Evolutionary conservation across 192 early-diverging fungal genomes (phyloP).

Genomic region (Linnemannia zychae): DNA sequence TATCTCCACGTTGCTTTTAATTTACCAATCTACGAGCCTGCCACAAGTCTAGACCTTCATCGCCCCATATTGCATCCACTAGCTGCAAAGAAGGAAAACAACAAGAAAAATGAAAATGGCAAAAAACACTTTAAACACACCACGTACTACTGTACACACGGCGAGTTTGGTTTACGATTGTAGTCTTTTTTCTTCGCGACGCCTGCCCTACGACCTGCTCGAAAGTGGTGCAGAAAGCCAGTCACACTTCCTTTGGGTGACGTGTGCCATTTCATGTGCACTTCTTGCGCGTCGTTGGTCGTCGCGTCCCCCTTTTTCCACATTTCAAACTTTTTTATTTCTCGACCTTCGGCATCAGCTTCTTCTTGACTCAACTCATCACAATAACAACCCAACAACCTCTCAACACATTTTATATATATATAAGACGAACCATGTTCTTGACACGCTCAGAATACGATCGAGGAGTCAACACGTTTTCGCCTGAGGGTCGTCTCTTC

Average conservation of each 20-base stretch:
- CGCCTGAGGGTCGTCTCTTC: conserved; percentile 98
- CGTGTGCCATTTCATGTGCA: neutral
- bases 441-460: conserved; percentile 96
- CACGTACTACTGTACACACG: no score
- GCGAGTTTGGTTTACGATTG: no score
- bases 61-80: neutral
- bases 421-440: conserved; percentile 62
- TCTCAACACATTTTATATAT: neutral
- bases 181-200: neutral
- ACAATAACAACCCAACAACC: neutral
- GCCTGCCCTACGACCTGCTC: neutral
- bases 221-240: neutral
- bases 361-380: neutral
- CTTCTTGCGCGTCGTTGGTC: conserved; percentile 2
- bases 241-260: neutral
- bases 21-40: neutral
- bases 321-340: neutral
- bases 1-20: neutral
- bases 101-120: neutral
- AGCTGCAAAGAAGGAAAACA: neutral
- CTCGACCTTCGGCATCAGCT: neutral
- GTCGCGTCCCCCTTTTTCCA: conserved; percentile 7
- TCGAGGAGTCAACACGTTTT: conserved; percentile 99
- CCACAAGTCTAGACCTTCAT: neutral
- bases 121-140: neutral